These are phyloP conservation scores for Danielia oregonensis DNA, from an alignment of 805 yeast species.

Conservation along the genomic window DNA sequence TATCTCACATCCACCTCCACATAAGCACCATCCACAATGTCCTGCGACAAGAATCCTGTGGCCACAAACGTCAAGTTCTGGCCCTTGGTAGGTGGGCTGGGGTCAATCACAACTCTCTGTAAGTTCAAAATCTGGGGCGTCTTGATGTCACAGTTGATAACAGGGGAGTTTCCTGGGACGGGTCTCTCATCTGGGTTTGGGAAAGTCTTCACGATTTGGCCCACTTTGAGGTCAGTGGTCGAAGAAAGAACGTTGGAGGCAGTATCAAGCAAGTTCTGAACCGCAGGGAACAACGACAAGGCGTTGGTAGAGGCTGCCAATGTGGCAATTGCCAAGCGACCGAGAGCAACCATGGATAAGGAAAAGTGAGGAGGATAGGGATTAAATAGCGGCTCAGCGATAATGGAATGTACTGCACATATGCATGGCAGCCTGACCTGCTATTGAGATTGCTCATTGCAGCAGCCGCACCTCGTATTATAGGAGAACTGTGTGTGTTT, in stretches of 20 bases:
- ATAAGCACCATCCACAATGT: slow-evolving; percentile 80
- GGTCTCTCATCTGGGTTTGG: slow-evolving; percentile 49
- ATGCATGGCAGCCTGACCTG: too few species aligned
- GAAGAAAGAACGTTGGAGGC: background rate
- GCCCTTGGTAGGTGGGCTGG: slow-evolving; percentile 92
- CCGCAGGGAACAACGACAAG: slow-evolving; percentile 1
- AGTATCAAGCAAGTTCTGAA: background rate
- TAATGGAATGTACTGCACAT: too few species aligned
- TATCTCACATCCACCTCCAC: slow-evolving; percentile 91
- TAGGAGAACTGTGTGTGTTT: too few species aligned
- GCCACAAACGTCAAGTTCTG: slow-evolving; percentile 76
- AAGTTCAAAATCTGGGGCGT: slow-evolving; percentile 63
- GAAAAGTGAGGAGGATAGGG: background rate
- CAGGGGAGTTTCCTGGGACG: slow-evolving; percentile 88
- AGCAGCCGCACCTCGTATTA: too few species aligned
- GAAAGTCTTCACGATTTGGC: slow-evolving; percentile 8
- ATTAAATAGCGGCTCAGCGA: too few species aligned
- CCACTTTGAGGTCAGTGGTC: background rate
- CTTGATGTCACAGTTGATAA: slow-evolving; percentile 67
- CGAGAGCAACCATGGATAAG: slow-evolving; percentile 12
- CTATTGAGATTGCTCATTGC: too few species aligned
- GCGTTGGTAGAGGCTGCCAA: slow-evolving; percentile 9
- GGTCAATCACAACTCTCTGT: slow-evolving; percentile 55
- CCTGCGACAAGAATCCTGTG: slow-evolving; percentile 53
- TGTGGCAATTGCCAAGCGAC: slow-evolving; percentile 11